Conservation (phyloP, 768 basidiomycete species). For the Boletus fagicola region DNA sequence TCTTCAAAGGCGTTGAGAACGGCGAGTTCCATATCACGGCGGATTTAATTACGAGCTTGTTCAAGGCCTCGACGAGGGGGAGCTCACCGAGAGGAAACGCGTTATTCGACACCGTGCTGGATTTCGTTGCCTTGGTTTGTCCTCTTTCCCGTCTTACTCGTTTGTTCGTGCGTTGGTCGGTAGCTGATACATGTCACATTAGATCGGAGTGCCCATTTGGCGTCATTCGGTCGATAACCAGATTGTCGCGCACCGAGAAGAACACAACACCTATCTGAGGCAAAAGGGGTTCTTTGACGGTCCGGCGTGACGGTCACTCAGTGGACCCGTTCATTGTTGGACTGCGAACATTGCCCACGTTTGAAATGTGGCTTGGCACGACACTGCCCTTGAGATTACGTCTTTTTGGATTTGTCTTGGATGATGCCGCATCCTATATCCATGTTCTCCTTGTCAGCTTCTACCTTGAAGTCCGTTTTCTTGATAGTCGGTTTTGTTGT, state of each 20-base stretch:
- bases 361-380: background rate
- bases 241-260: constrained; percentile 43
- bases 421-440: background rate
- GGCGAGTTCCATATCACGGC: constrained; percentile 74
- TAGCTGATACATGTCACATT: background rate
- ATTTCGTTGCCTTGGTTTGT: constrained; percentile 48
- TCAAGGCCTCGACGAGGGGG: constrained; percentile 63
- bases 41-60: constrained; percentile 64
- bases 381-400: background rate
- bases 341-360: background rate
- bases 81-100: constrained; percentile 58
- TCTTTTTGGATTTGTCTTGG: background rate
- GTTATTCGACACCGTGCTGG: constrained; percentile 49
- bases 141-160: background rate
- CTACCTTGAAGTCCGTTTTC: background rate
- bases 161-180: background rate
- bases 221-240: constrained; percentile 48
- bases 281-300: constrained; percentile 42
- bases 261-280: constrained; percentile 47
- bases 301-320: constrained; percentile 9
- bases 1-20: constrained; percentile 69
- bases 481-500: background rate
- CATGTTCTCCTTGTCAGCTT: background rate
- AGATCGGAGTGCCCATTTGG: constrained; percentile 57
- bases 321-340: background rate